Evolutionary conservation across 2,329 filamentous ascomycete species (phyloP), one percentile per base, ranked within the genome.

Genomic region (Ceratocystis harringtonii): DNA sequence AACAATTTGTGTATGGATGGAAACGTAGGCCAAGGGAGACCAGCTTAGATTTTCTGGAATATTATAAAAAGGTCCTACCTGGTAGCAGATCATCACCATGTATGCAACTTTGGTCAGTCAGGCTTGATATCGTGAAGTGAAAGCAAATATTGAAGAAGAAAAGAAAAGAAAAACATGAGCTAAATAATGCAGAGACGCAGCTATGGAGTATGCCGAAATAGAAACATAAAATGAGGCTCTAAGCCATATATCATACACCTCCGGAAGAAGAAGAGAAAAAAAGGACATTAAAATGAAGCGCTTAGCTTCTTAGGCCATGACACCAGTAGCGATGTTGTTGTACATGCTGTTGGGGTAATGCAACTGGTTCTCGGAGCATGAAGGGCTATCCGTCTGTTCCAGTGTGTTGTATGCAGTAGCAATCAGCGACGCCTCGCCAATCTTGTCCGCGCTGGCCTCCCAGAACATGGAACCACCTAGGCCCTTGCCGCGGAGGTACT

Each of bases 381-480:
- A 73, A 73, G 1, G 12, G 36, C 10, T 41, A 2, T 12, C 36
- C 36, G 10, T 41, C 36, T 3, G 4, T 5, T 41, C 10, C 36
- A 41, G 36, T 3, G 36, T 12, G 36, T 41, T 41, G 48, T 75
- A 77, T 62, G 74, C 72, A 3, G 79, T 79, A 44, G 73, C 71
- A 66, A 88, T 85, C 70, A 94, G 75, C 69, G 84, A 88, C 2
- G 80, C 79, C 10, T 74, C 74, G 19, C 80, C 83, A 3, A 71
- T 78, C 70, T 80, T 80, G 73, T 95, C 90, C 6, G 80, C 84
- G 68, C 84, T 89, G 17, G 82, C 84, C 73, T 94, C 89, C 89
- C 89, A 95, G 81, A 89, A 95, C 88, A 94, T 92, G 36, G 82
- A 84, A 28, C 89, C 90, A 2, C 85, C 89, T 0, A 94, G 78